Evolutionary conservation across 345 rosid species (phyloP).

Genomic region (Salix suchowensis): DNA sequence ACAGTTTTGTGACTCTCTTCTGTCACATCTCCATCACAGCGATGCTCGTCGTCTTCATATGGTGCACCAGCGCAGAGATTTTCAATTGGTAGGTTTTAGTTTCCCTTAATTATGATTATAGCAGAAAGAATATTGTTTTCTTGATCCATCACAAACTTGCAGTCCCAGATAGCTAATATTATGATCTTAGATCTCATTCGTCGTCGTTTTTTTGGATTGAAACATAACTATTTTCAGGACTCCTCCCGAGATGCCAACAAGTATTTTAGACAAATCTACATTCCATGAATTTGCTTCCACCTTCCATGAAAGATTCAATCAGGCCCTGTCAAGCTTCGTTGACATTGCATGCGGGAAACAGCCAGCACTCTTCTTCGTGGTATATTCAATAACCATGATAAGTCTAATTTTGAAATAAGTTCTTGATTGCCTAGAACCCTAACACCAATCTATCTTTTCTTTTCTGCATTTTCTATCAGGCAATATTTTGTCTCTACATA

Average conservation of each 20-base stretch:
- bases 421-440: neutral
- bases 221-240: slow-evolving; percentile 43
- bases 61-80: slow-evolving; percentile 50
- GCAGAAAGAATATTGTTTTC: neutral
- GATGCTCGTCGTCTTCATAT: slow-evolving; percentile 72
- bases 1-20: slow-evolving; percentile 70
- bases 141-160: neutral
- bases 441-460: neutral
- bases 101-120: neutral
- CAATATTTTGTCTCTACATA: slow-evolving; percentile 45
- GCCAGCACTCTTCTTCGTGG: slow-evolving; percentile 52
- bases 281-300: slow-evolving; percentile 40
- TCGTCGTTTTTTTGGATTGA: neutral
- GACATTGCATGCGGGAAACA: slow-evolving; percentile 66
- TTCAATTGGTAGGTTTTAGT: slow-evolving; percentile 44
- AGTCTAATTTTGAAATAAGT: neutral
- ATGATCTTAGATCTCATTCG: too few species aligned
- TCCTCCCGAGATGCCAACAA: slow-evolving; percentile 42
- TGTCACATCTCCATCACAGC: slow-evolving; percentile 62
- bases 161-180: too few species aligned
- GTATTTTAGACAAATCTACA: slow-evolving; percentile 32
- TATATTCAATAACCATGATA: slow-evolving; percentile 7
- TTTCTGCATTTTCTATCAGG: slow-evolving; percentile 23
- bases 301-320: slow-evolving; percentile 46
- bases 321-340: slow-evolving; percentile 38